Evolutionary conservation across 1,284 basidiomycete genomes (phyloP).

Genomic region (Ustilago curta): DNA sequence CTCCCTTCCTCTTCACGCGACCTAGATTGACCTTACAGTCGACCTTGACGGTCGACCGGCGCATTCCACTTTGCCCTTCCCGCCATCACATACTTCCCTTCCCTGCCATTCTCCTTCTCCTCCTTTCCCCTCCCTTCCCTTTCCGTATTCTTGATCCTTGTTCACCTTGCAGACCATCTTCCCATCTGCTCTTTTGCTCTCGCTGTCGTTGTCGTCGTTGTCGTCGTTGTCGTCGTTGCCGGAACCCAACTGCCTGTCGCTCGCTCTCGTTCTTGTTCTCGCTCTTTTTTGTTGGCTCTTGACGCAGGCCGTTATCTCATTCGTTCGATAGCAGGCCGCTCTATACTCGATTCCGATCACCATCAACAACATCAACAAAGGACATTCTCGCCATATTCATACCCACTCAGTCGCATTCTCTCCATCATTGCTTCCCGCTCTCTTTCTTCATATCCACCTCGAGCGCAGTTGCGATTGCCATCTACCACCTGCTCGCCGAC

Average conservation of each 20-base stretch:
- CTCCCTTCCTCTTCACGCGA: constrained; percentile 5
- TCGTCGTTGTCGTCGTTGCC: too few species aligned
- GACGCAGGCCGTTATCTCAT: constrained; percentile 12
- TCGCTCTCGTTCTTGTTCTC: background rate
- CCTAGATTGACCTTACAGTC: too few species aligned
- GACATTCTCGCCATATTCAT: too few species aligned
- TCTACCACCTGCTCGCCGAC: background rate
- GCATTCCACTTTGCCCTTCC: background rate
- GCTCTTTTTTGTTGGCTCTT: background rate
- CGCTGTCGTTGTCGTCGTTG: too few species aligned
- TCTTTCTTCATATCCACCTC: too few species aligned
- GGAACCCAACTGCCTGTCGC: constrained; percentile 1
- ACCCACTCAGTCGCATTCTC: too few species aligned
- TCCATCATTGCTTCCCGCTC: too few species aligned
- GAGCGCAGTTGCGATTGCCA: background rate
- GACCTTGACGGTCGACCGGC: too few species aligned
- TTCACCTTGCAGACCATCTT: background rate
- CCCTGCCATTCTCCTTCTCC: too few species aligned
- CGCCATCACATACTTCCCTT: background rate
- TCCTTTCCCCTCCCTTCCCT: too few species aligned
- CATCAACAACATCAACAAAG: too few species aligned
- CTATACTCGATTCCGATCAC: background rate
- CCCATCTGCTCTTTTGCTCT: constrained; percentile 5
- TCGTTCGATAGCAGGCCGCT: background rate
- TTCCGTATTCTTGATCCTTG: background rate